Percentiles rank a stretch among this genome's conserved stretches.
Evolutionary conservation across 208 protist genomes (phyloP).

Genomic region (Sergeia podlipaevii): DNA sequence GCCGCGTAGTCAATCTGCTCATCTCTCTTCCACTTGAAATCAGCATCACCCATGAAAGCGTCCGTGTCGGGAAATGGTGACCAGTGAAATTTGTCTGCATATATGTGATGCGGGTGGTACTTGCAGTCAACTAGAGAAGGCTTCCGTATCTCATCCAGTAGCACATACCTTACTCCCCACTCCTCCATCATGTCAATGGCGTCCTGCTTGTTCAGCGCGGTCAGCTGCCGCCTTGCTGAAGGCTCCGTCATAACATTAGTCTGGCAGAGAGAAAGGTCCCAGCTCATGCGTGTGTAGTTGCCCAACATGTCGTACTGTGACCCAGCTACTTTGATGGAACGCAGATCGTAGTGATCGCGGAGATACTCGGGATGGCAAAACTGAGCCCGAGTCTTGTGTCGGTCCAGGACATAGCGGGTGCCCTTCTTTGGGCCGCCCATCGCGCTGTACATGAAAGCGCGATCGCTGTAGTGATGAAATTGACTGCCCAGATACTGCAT

Average conservation of each 20-base stretch:
- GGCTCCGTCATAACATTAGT: constrained; percentile 62
- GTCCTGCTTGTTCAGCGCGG: constrained; percentile 49
- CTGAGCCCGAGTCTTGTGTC: constrained; percentile 55
- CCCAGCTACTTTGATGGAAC: constrained; percentile 45
- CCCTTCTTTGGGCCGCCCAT: constrained; percentile 35
- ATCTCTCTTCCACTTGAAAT: constrained; percentile 82
- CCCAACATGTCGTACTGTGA: constrained; percentile 62
- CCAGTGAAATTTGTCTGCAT: constrained; percentile 82
- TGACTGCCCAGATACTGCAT: constrained; percentile 66
- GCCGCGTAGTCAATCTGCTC: constrained; percentile 70
- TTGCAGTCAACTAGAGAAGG: constrained; percentile 65
- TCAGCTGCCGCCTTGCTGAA: constrained; percentile 29
- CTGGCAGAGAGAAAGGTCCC: constrained; percentile 44
- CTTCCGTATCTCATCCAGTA: constrained; percentile 81
- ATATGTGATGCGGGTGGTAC: constrained; percentile 74
- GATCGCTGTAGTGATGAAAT: constrained; percentile 67
- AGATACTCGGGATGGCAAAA: constrained; percentile 47
- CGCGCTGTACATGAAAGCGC: constrained; percentile 43
- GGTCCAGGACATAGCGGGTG: constrained; percentile 66
- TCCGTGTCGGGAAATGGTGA: constrained; percentile 68
- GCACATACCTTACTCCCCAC: constrained; percentile 78
- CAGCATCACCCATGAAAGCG: constrained; percentile 64
- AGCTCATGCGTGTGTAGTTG: constrained; percentile 59
- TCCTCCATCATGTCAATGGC: constrained; percentile 67
- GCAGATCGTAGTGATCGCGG: constrained; percentile 50